phyloP scores from a whole-genome alignment of 192 early-diverging fungal species.

The Linnemannia exigua region DNA sequence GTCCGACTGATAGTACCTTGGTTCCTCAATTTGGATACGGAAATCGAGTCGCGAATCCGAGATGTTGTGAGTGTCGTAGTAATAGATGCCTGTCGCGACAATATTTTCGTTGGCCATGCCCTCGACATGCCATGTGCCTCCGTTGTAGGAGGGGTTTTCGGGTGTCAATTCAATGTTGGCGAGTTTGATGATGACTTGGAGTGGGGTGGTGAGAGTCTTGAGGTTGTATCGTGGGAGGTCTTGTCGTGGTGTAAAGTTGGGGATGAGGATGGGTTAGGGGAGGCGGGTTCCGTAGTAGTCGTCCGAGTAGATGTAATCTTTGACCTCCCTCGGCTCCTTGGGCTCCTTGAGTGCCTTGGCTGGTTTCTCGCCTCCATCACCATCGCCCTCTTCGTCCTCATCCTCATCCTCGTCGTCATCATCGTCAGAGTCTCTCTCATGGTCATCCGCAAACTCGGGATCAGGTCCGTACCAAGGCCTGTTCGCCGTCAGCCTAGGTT shows the following conservation, averaged over 20 bases:
- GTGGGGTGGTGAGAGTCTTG: constrained; percentile 40
- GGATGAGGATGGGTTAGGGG: constrained; percentile 18
- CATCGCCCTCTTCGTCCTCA: neutral
- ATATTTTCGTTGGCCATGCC: constrained; percentile 80
- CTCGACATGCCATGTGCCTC: constrained; percentile 77
- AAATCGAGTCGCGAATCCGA: constrained; percentile 67
- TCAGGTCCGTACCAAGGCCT: constrained; percentile 14
- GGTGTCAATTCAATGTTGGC: constrained; percentile 76
- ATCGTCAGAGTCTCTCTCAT: neutral
- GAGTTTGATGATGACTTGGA: constrained; percentile 75
- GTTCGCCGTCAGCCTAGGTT: neutral
- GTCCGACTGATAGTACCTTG: constrained; percentile 46
- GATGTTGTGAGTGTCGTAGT: constrained; percentile 80
- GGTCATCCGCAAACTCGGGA: constrained; percentile 10
- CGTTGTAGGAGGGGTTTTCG: constrained; percentile 67
- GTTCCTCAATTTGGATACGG: constrained; percentile 57
- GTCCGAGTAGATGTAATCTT: neutral
- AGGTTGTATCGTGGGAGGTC: constrained; percentile 20
- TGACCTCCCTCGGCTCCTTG: neutral
- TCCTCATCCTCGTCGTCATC: constrained; percentile 19
- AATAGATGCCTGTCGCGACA: constrained; percentile 79
- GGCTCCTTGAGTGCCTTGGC: neutral
- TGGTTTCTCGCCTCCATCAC: neutral
- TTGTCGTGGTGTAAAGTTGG: constrained; percentile 20
- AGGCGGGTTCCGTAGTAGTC: constrained; percentile 47